A percentile compares a stretch with the other conserved stretches of the same genome.
Evolutionary conservation across 2,329 filamentous ascomycete genomes (phyloP).

Genomic region (Fusarium hainanense): DNA sequence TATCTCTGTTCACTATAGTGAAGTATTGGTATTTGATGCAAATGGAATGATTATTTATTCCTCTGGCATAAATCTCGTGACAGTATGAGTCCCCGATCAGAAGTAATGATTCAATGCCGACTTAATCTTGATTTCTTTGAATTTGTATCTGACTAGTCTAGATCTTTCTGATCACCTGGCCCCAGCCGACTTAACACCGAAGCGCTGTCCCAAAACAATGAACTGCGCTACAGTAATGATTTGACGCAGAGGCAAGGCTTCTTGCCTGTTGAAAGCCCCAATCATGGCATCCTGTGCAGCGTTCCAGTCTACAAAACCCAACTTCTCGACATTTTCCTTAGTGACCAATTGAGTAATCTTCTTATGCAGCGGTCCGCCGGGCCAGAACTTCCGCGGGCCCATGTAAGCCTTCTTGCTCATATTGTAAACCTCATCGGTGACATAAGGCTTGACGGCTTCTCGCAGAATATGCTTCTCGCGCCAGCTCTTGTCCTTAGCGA

Average conservation of each 20-base stretch:
- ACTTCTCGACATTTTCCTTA: not conserved
- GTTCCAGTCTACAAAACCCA: slow-evolving; percentile 1
- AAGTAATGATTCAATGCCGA: too few species aligned
- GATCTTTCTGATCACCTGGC: too few species aligned
- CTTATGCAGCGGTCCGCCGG: not conserved
- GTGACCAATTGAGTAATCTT: not conserved
- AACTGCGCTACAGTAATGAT: slow-evolving; percentile 7
- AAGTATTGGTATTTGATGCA: too few species aligned
- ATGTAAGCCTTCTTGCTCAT: slow-evolving; percentile 15
- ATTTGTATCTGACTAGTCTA: too few species aligned
- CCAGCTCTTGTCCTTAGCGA: not conserved
- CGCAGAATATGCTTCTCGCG: slow-evolving; percentile 6
- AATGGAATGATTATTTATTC: too few species aligned
- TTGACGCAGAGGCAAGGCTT: not conserved
- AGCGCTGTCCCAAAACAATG: slow-evolving; percentile 1
- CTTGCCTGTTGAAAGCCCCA: not conserved
- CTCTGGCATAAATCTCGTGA: too few species aligned
- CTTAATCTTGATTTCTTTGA: too few species aligned
- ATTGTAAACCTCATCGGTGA: slow-evolving; percentile 10
- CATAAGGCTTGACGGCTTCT: slow-evolving; percentile 4
- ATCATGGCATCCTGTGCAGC: not conserved
- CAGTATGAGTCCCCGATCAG: too few species aligned
- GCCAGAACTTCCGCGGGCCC: slow-evolving; percentile 6
- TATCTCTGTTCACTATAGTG: too few species aligned
- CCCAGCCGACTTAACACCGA: not conserved